Percentiles rank a stretch among this genome's conserved stretches.
Evolutionary conservation across 306 rosid genomes (phyloP).

Genomic region (Vachellia pachyceras): DNA sequence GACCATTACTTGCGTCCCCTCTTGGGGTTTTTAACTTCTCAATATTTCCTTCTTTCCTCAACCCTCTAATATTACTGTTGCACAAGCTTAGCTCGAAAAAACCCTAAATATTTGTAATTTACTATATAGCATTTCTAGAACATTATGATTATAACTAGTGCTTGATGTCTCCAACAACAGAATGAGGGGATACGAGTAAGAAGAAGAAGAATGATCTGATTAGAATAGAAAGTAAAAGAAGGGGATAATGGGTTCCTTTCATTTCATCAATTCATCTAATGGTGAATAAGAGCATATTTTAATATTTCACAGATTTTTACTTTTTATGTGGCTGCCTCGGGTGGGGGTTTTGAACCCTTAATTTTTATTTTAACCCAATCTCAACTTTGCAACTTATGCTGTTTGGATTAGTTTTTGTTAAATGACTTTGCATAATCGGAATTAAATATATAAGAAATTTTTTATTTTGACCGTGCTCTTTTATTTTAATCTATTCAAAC

Average conservation of each 20-base stretch:
- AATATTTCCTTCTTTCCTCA: neutral
- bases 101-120: neutral
- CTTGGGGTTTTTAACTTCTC: neutral
- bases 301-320: neutral
- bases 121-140: neutral
- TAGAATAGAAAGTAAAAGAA: neutral
- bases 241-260: neutral
- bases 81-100: neutral
- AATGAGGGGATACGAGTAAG: no score
- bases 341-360: neutral
- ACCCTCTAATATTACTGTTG: neutral
- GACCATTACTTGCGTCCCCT: slow-evolving; percentile 9
- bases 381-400: neutral
- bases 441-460: no score
- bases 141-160: neutral
- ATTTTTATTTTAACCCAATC: neutral
- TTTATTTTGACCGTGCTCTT: no score
- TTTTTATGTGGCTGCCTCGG: neutral
- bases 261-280: neutral
- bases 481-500: no score
- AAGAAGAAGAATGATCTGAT: no score
- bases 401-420: no score
- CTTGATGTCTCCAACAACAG: no score
- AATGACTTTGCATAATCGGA: no score
- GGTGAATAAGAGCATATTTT: neutral